Percentiles rank a stretch among this genome's conserved stretches.
Evolutionary conservation across 371 early-diverging fungal genomes (phyloP).

Genomic region (Syncephalastrum racemosum): DNA sequence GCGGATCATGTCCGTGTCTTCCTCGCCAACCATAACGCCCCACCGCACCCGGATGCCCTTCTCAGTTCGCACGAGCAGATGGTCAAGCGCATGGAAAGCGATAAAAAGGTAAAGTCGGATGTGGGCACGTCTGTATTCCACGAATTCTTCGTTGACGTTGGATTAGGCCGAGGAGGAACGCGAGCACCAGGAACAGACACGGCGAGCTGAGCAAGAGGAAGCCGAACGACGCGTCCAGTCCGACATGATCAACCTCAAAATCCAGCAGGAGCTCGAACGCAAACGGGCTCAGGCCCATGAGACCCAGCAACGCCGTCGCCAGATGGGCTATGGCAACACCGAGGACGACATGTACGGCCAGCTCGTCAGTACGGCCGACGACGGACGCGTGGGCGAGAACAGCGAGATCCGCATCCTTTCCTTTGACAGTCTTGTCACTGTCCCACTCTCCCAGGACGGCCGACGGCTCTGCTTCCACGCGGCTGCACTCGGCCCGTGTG

Average conservation of each 20-base stretch:
- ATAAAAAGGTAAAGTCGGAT: constrained; percentile 34
- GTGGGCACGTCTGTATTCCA: background rate
- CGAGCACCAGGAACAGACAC: constrained; percentile 37
- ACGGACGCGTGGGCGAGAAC: constrained; percentile 29
- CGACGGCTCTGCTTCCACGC: constrained; percentile 40
- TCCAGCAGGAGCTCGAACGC: constrained; percentile 54
- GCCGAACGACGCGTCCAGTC: constrained; percentile 52
- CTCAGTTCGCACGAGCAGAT: constrained; percentile 62
- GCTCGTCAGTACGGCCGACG: constrained; percentile 7
- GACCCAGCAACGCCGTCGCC: constrained; percentile 29
- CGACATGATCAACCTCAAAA: constrained; percentile 54
- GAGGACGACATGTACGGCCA: constrained; percentile 32
- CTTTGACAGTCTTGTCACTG: constrained; percentile 52
- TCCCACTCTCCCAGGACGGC: constrained; percentile 45
- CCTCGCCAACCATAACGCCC: constrained; percentile 62
- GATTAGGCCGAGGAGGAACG: constrained; percentile 34
- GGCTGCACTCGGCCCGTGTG: constrained; percentile 39
- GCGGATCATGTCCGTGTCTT: constrained; percentile 64
- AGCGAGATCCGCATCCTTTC: constrained; percentile 43
- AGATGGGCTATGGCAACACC: constrained; percentile 31
- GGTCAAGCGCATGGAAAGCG: constrained; percentile 60
- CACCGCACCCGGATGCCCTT: constrained; percentile 52
- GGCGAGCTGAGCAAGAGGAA: constrained; percentile 43
- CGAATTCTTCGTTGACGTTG: background rate
- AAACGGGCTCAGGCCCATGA: constrained; percentile 44